phyloP scores from a whole-genome alignment of 768 basidiomycete species.

The Agrocybe pediades region DNA sequence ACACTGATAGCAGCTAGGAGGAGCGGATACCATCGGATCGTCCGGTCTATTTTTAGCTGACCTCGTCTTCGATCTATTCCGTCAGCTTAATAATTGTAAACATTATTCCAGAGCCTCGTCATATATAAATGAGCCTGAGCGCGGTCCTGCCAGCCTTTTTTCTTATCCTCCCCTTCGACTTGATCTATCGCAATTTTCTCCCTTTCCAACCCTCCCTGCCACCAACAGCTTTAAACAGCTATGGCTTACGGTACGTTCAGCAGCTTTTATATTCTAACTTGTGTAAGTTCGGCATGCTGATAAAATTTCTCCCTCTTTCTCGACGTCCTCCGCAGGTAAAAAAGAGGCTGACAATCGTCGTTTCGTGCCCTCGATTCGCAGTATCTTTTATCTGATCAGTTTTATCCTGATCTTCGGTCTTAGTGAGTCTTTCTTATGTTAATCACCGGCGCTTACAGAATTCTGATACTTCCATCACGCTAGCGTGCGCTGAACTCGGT shows the following conservation, averaged over 20 bases:
- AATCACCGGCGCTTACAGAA: not conserved
- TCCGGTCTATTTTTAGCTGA: slow-evolving; percentile 10
- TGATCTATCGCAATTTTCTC: not conserved
- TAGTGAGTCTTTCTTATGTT: slow-evolving; percentile 18
- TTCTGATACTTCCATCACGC: not conserved
- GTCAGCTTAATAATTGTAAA: slow-evolving; percentile 11
- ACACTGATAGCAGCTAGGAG: no score
- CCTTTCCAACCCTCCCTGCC: not conserved
- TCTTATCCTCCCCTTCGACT: not conserved
- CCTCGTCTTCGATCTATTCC: not conserved
- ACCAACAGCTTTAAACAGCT: not conserved
- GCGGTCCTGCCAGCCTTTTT: not conserved
- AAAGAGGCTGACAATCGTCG: slow-evolving; percentile 14
- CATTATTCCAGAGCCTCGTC: not conserved
- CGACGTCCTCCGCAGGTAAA: not conserved
- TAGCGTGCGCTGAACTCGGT: slow-evolving; percentile 29
- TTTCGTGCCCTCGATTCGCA: slow-evolving; percentile 15
- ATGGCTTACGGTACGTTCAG: slow-evolving; percentile 2
- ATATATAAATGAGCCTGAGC: not conserved
- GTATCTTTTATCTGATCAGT: slow-evolving; percentile 19
- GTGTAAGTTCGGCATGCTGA: no score
- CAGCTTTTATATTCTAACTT: not conserved
- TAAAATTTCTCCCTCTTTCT: not conserved
- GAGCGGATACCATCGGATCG: slow-evolving; percentile 12
- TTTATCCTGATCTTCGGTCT: slow-evolving; percentile 28